Evolutionary conservation across 495 filamentous ascomycete species (phyloP), one percentile per base, ranked within the genome.

Genomic region (Neurospora hispaniola): DNA sequence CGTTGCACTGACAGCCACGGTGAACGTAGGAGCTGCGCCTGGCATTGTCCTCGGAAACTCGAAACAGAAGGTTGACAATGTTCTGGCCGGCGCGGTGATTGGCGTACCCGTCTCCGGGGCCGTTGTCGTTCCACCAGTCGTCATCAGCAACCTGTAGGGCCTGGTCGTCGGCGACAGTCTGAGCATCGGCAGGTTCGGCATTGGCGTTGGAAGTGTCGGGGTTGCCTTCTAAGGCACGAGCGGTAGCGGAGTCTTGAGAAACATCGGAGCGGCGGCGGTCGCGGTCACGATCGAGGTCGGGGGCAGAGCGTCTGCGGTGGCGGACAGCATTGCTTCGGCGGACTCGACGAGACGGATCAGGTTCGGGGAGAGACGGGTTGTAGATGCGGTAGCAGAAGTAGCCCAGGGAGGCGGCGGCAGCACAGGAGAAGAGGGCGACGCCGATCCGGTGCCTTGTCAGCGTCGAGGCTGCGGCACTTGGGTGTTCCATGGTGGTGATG

Each of bases 1-100:
- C 89, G 80, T 98, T 96, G 81, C 96, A 99, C 42, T 88, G 90
- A 70, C 96, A 93, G n/a, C 96, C 94, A 4, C 96, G 91, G 79
- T 99, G 96, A 39, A 97, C 91, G 78, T 95, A 97, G 18, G 93
- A 93, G 79, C 96, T 94, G 69, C 90, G 86, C 69, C 88, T 86
- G 5, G 93, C 90, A 72, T 94, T 92, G 74, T 97, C 91, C 77
- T 93, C 91, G 0, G 91, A 92, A n/a, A 94, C 92, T 44, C 90
- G 87, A 78, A 92, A 94, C 4, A 93, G 85, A 2, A 94, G 79
- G 70, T 87, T 90, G 39, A 93, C 88, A 72, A 93, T 84, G 71
- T 92, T 93, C 76, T 92, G 90, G 54, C 90, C 90, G 72, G 89
- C 89, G n/a, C 90, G 85, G 44, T 85, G 86, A 54, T 88, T 86